Base-by-base conservation (phyloP, 2,329 filamentous ascomycete genomes). In the Fusarium tricinctum region DNA sequence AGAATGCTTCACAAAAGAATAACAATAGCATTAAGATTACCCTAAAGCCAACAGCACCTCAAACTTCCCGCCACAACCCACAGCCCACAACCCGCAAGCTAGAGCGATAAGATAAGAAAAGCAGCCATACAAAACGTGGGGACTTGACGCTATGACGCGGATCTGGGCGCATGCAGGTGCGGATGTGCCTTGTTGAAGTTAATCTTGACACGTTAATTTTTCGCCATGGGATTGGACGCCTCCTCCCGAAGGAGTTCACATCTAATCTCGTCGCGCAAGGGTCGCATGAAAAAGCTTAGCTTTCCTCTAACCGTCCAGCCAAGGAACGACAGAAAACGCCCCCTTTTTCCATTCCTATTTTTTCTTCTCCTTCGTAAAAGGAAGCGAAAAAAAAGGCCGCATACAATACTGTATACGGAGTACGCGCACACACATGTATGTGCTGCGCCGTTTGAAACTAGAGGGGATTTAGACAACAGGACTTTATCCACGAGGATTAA, bases 131-230 rank as follows among this genome's bases (percentile, higher is more conserved):
- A 26, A 39, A 40, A 58, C 39, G 33, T 63, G 60, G 60, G 58
- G 58, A 46, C 42, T 14, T 4, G 8, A 10, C 35, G 59, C 43
- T 55, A 47, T 43, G 53, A 42, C 35, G 30, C 58, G 30, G 26
- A 44, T 57, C 56, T 47, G 33, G 56, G 52, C 35, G 42, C 35
- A 23, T 32, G 22, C 33, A 35, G 50, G n/a, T 43, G 38, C 54
- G 54, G 20, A 53, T 22, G 20, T 26, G 30, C 19, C 33, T 32
- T 35, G 53, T 20, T 22, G 30, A 50, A 63, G 58, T 44, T 63
- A 63, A 63, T 63, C 60, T 63, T 26, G 58, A 58, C 60, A 63
- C 22, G 58, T 46, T 63, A 63, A 44, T 28, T 63, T 47, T 45
- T 33, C 15, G n/a, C 43, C 40, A 22, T 9, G 5, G 42, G 47